Percentiles rank a stretch among this genome's conserved stretches.
phyloP scores from a whole-genome alignment of 2,329 filamentous ascomycete genomes.

The Aaosphaeria pasadenensis region DNA sequence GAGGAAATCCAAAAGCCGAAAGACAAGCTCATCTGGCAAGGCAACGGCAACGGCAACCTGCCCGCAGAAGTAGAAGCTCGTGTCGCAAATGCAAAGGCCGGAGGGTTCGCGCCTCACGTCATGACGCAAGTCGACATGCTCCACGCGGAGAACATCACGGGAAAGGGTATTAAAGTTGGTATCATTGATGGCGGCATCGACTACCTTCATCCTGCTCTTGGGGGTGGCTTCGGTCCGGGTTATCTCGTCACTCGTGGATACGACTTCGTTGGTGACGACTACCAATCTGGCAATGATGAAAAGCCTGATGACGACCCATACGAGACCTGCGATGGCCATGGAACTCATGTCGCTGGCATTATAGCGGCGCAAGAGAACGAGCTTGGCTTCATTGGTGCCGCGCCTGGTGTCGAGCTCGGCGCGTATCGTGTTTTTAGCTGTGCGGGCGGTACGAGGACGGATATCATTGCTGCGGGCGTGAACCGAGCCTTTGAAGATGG shows the following conservation, averaged over 20 bases:
- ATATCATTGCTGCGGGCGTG: slow-evolving; percentile 59
- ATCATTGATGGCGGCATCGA: slow-evolving; percentile 51
- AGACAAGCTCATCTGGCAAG: neutral
- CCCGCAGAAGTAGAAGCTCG: neutral
- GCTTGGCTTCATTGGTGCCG: slow-evolving; percentile 15
- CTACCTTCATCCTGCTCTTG: slow-evolving; percentile 62
- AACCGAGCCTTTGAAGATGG: slow-evolving; percentile 57
- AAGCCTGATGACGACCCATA: slow-evolving; percentile 50
- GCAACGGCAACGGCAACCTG: neutral
- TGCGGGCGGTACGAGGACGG: slow-evolving; percentile 48
- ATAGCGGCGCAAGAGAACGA: slow-evolving; percentile 57
- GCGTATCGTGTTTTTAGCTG: slow-evolving; percentile 60
- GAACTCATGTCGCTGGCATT: slow-evolving; percentile 55
- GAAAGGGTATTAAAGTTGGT: slow-evolving; percentile 45
- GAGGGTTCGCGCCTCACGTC: slow-evolving; percentile 26
- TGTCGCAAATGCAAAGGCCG: neutral
- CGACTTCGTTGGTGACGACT: slow-evolving; percentile 57
- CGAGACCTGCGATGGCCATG: slow-evolving; percentile 56
- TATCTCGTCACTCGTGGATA: neutral
- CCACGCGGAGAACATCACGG: slow-evolving; percentile 45
- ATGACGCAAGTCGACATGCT: slow-evolving; percentile 38
- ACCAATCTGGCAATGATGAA: slow-evolving; percentile 22
- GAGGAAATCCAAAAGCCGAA: neutral
- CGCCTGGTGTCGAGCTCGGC: slow-evolving; percentile 49
- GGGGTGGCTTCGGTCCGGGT: slow-evolving; percentile 57